Percentiles rank a stretch among this genome's conserved stretches.
phyloP scores from a whole-genome alignment of 2,329 filamentous ascomycete species.

The Colletotrichum spaethianum region DNA sequence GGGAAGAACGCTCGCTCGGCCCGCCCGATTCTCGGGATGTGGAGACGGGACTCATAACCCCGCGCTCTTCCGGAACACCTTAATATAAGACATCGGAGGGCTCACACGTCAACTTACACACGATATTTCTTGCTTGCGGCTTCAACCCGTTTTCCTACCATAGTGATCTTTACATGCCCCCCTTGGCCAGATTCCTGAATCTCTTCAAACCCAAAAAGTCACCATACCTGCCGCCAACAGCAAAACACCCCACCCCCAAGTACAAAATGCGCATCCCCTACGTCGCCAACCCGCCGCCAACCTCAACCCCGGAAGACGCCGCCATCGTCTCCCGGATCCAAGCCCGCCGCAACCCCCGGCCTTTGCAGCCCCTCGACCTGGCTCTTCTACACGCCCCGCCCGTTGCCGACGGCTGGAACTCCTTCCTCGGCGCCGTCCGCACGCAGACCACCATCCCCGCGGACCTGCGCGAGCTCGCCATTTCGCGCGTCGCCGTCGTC shows the following conservation, averaged over 20 bases:
- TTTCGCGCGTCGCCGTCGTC: constrained; percentile 84
- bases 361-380: constrained; percentile 82
- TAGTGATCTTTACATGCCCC: not conserved
- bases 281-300: constrained; percentile 66
- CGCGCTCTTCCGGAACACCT: constrained; percentile 25
- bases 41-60: constrained; percentile 40
- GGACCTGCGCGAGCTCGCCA: constrained; percentile 81
- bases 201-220: constrained; percentile 9
- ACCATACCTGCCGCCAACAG: not conserved
- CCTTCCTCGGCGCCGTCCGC: constrained; percentile 75
- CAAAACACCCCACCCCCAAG: constrained; percentile 1
- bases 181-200: not conserved
- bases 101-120: not conserved
- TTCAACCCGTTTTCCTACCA: not conserved
- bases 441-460: constrained; percentile 65
- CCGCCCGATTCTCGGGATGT: constrained; percentile 38
- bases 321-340: constrained; percentile 75
- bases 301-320: constrained; percentile 60
- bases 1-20: constrained; percentile 24
- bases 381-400: constrained; percentile 81
- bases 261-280: constrained; percentile 78
- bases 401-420: constrained; percentile 83
- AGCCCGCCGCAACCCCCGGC: constrained; percentile 76
- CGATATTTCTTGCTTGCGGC: not conserved
- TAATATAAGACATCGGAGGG: constrained; percentile 2